Evolutionary conservation across 208 protist species (phyloP).

Genomic region (Trypanosoma boissoni): DNA sequence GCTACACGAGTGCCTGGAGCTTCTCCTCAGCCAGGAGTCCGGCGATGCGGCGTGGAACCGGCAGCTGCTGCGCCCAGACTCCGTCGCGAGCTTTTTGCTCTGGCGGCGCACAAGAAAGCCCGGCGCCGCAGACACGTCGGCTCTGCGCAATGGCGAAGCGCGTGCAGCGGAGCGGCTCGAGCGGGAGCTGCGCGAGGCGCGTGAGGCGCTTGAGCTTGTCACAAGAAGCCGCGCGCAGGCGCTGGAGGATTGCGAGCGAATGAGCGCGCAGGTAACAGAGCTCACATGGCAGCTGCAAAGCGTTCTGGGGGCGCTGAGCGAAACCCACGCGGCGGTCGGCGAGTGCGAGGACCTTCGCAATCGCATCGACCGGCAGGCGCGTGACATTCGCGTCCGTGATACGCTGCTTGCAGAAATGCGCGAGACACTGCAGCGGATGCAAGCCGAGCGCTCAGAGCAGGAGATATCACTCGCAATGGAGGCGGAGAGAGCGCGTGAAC

Average conservation of each 20-base stretch:
- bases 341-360: slow-evolving; percentile 9
- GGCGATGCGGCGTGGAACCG: background rate
- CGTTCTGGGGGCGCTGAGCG: background rate
- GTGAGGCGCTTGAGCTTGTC: slow-evolving; percentile 12
- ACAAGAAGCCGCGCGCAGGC: slow-evolving; percentile 6
- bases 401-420: slow-evolving; percentile 16
- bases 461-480: slow-evolving; percentile 4
- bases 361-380: slow-evolving; percentile 11
- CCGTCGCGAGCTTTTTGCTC: slow-evolving; percentile 7
- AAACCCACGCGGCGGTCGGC: background rate
- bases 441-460: background rate
- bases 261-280: slow-evolving; percentile 12
- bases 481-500: background rate
- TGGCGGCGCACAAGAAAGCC: slow-evolving; percentile 8
- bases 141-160: too few species aligned
- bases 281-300: slow-evolving; percentile 5
- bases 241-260: slow-evolving; percentile 9
- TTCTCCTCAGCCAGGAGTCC: slow-evolving; percentile 10
- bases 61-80: slow-evolving; percentile 10
- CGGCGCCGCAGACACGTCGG: background rate
- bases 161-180: too few species aligned
- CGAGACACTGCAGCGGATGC: background rate
- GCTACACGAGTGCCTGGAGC: slow-evolving; percentile 17
- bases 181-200: slow-evolving; percentile 3
- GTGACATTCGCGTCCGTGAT: slow-evolving; percentile 8